Conservation (phyloP, 2,329 filamentous ascomycete species). For the Pestalotiopsis sp. region DNA sequence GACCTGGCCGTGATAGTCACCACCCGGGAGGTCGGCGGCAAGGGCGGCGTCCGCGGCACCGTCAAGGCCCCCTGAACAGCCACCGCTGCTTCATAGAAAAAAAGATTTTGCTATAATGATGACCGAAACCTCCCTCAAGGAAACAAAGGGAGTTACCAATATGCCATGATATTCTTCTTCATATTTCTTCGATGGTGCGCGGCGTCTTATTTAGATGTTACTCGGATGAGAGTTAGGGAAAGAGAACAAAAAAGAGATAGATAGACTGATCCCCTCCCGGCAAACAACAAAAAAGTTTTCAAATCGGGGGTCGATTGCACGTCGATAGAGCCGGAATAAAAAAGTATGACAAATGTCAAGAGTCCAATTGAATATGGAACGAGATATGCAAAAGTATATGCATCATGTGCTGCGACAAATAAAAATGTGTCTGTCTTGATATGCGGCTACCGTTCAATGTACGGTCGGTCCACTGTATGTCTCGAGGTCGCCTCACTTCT, state of each 20-base stretch:
- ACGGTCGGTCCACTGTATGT: neutral
- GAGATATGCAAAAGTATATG: no score
- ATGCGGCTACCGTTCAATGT: neutral
- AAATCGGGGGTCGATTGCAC: neutral
- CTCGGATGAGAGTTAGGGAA: neutral
- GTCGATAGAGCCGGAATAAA: slow-evolving; percentile 1
- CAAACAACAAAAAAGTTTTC: neutral
- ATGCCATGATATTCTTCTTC: neutral
- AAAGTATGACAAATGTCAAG: neutral
- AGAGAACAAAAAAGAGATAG: neutral
- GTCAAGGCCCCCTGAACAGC: slow-evolving; percentile 34
- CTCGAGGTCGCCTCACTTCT: neutral
- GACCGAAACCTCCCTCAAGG: neutral
- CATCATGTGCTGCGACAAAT: neutral
- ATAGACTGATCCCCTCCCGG: slow-evolving; percentile 1
- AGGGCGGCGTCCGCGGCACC: slow-evolving; percentile 77
- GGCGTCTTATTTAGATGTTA: slow-evolving; percentile 1
- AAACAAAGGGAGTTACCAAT: neutral
- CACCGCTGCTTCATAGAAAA: neutral
- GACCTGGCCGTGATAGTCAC: slow-evolving; percentile 82
- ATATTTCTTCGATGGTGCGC: neutral
- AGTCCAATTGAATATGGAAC: no score
- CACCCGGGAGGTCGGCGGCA: slow-evolving; percentile 82
- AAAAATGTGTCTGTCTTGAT: neutral
- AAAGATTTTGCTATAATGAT: neutral